Conservation (phyloP, 2,329 filamentous ascomycete species). For the Rhynchosporium graminicola region DNA sequence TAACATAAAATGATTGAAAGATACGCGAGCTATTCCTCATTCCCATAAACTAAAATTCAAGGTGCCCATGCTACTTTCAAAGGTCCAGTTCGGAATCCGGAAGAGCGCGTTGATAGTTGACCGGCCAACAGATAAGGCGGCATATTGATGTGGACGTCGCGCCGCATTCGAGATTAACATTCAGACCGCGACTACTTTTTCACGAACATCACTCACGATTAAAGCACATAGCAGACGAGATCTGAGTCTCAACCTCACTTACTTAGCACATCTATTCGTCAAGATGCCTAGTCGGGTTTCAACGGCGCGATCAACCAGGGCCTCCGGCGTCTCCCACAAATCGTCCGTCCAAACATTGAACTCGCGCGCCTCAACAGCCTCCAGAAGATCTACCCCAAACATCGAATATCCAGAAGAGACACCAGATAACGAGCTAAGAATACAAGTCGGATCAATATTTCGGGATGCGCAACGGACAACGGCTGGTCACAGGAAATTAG, state of each 20-base stretch:
- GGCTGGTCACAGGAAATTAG: conserved; percentile 85
- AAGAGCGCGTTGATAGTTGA: conserved; percentile 11
- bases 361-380: conserved; percentile 45
- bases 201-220: conserved; percentile 9
- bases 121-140: conserved; percentile 16
- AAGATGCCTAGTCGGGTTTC: conserved; percentile 51
- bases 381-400: conserved; percentile 42
- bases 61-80: too few species aligned
- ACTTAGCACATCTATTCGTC: background rate
- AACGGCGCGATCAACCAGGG: conserved; percentile 43
- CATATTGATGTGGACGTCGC: conserved; percentile 17
- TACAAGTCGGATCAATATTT: conserved; percentile 72
- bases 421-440: conserved; percentile 68
- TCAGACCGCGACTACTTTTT: conserved; percentile 4
- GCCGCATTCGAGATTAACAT: background rate
- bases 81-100: background rate
- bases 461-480: conserved; percentile 85
- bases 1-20: too few species aligned
- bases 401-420: conserved; percentile 69
- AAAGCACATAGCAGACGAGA: background rate
- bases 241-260: background rate
- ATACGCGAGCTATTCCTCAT: too few species aligned
- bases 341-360: conserved; percentile 44
- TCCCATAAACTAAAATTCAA: background rate
- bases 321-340: conserved; percentile 44